Evolutionary conservation across 805 yeast genomes (phyloP), one percentile per base, ranked within the genome.

Genomic region (Wickerhamiella azyma): DNA sequence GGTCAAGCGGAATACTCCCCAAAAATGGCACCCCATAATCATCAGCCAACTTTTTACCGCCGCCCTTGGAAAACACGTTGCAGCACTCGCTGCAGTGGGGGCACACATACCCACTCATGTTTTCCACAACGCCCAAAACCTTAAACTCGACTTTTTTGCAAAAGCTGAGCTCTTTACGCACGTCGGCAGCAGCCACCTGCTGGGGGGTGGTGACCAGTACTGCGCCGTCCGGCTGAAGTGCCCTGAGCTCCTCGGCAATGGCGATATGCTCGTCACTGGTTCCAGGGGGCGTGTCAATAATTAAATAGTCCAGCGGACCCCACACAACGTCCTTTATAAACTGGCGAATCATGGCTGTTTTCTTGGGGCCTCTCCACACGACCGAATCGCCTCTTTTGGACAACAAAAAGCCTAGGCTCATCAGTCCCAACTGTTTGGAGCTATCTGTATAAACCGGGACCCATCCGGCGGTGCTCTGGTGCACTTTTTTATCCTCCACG

Each of bases 291-390:
- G 99, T 92, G 60, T 92, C 99, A 5, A 92, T 86, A 28, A 92
- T 65, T 47, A 89, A 64, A 59, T 83, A 89, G 47, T 85, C 76
- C 24, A 72, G 66, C 16, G 71, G 73, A 0, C 85, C 95, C 99
- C 99, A 92, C 26, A 75, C 75, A 1, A 89, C 95, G 60, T 92
- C 97, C 50, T 76, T 75, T 37, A 94, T 68, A 59, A 92, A 89
- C 65, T 92, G 99, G 50, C 88, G 74, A 32, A 92, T 83, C 97
- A 92, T 92, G 11, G 96, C 96, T 0, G 96, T 88, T 60, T 94
- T 92, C 64, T 89, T 86, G 2, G 99, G 98, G 0, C 99, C 99
- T 58, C 97, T 71, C 99, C 99, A 92, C 9, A 92, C 96, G 14
- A 92, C 92, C 21, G 94, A 78, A 56, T 81, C 84, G 24, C 94